A percentile compares a stretch with the other conserved stretches of the same genome.
phyloP scores from a whole-genome alignment of 352 stramenopile genomes.

The Globisporangium iwayamae region DNA sequence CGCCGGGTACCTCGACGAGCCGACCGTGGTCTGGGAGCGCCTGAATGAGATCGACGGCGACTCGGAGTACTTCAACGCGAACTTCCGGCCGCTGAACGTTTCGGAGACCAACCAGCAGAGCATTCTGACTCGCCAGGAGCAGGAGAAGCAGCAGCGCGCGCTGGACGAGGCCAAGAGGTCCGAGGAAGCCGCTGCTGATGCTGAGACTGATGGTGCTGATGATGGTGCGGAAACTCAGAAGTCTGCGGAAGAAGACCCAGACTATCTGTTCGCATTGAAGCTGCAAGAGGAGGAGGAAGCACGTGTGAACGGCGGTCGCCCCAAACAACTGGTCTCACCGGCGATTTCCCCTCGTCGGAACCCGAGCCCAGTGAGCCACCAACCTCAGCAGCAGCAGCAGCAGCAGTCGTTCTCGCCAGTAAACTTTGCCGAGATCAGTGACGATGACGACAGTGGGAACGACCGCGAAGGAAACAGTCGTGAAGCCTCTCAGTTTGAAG shows the following conservation, averaged over 20 bases:
- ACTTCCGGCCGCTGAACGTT: constrained; percentile 63
- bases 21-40: constrained; percentile 93
- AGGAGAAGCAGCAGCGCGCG: constrained; percentile 27
- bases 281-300: constrained; percentile 80
- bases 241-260: constrained; percentile 36
- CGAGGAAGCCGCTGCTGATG: neutral
- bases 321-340: constrained; percentile 15
- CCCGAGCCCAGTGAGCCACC: constrained; percentile 19
- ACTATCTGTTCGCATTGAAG: constrained; percentile 69
- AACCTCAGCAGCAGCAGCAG: neutral
- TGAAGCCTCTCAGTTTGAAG: constrained; percentile 2
- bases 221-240: neutral
- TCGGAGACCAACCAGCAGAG: constrained; percentile 66
- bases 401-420: neutral
- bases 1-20: constrained; percentile 93
- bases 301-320: constrained; percentile 6
- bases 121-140: constrained; percentile 57
- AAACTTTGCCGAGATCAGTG: constrained; percentile 14
- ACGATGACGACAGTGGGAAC: neutral
- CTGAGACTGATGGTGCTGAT: neutral
- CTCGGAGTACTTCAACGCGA: constrained; percentile 67
- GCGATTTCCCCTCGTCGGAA: constrained; percentile 11
- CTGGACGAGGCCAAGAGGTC: constrained; percentile 11
- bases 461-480: constrained; percentile 4
- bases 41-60: constrained; percentile 90